Base-by-base conservation (phyloP, 1,284 basidiomycete genomes). In the Boletellus deceptivus region DNA sequence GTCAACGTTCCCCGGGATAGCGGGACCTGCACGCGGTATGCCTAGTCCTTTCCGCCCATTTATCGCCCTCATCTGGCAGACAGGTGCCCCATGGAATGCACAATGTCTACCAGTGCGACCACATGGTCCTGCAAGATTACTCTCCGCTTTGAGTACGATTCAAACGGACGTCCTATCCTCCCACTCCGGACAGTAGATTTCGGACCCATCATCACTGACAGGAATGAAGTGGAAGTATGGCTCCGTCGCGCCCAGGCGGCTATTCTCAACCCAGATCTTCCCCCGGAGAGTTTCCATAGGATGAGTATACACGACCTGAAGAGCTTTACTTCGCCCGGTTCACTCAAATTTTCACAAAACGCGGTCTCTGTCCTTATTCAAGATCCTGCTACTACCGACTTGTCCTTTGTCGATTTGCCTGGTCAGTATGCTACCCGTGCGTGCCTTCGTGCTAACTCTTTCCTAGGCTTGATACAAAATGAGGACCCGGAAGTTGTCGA, bases 181-280 rank as follows among this genome's bases (percentile, higher is more conserved):
- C 44, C 41, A n/a, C 68, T 54, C 8, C 54, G 2, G 22, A 62
- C 41, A 11, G 13, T 58, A 3, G n/a, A 46, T 9, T 82, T 80
- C 55, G 77, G 73, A 4, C 53, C 59, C 4, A 34, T 44, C 1
- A 69, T 83, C 40, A 69, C 67, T 0, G 54, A 78, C 40, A 74
- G 65, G 46, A 47, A 49, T 3, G 55, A 70, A 0, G 76, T 86
- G 6, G 80, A 84, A 43, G 57, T 78, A 2, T 77, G 75, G 64
- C 68, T 86, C 17, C 72, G 78, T 33, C 73, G 82, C 1, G 83
- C 84, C 0, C 84, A 86, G 57, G 72, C 75, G 0, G 82, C 84
- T 0, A 73, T 82, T 22, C 70, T 86, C 14, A 77, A 75, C 46
- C 80, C 78, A 0, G 58, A 69, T 24, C 52, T 63, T 3, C 20